These are phyloP conservation scores for Epicoccum sorghinum DNA, from an alignment of 2,329 filamentous ascomycete genomes.

Conservation along the genomic window DNA sequence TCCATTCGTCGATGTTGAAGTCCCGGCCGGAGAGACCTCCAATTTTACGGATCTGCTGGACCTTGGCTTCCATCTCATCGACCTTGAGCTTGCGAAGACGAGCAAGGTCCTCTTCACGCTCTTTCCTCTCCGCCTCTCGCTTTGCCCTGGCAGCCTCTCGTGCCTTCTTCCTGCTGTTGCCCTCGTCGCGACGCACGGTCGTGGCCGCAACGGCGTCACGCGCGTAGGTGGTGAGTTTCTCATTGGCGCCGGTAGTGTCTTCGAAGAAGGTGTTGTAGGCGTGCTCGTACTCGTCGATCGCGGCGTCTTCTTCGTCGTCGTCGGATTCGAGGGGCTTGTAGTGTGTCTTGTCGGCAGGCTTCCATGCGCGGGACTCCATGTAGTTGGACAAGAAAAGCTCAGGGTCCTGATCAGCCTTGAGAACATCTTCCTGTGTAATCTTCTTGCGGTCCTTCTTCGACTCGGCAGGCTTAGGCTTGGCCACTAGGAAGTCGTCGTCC, in stretches of 20 bases:
- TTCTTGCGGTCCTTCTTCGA: constrained; percentile 39
- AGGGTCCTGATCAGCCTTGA: constrained; percentile 83
- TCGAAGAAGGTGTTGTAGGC: constrained; percentile 98
- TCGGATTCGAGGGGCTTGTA: constrained; percentile 92
- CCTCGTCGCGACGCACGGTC: constrained; percentile 84
- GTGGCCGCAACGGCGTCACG: constrained; percentile 82
- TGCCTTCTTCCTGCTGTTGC: constrained; percentile 75
- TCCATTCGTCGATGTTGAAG: constrained; percentile 79
- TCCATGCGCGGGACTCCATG: constrained; percentile 89
- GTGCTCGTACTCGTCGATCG: constrained; percentile 85
- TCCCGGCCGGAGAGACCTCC: constrained; percentile 75
- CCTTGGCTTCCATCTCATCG: constrained; percentile 86
- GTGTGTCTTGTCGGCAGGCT: constrained; percentile 67
- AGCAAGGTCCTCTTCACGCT: constrained; percentile 80
- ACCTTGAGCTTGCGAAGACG: constrained; percentile 86
- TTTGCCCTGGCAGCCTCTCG: constrained; percentile 78
- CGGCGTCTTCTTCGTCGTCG: constrained; percentile 75
- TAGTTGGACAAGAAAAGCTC: constrained; percentile 96
- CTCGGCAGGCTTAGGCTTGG: constrained; percentile 62
- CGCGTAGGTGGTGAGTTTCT: constrained; percentile 85
- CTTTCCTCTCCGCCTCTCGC: constrained; percentile 78
- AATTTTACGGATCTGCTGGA: constrained; percentile 86
- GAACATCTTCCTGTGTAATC: constrained; percentile 63
- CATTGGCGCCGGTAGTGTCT: constrained; percentile 85
- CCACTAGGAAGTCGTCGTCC: constrained; percentile 77